phyloP scores from a whole-genome alignment of 2,329 filamentous ascomycete genomes.

The Sphaceloma murrayae region DNA sequence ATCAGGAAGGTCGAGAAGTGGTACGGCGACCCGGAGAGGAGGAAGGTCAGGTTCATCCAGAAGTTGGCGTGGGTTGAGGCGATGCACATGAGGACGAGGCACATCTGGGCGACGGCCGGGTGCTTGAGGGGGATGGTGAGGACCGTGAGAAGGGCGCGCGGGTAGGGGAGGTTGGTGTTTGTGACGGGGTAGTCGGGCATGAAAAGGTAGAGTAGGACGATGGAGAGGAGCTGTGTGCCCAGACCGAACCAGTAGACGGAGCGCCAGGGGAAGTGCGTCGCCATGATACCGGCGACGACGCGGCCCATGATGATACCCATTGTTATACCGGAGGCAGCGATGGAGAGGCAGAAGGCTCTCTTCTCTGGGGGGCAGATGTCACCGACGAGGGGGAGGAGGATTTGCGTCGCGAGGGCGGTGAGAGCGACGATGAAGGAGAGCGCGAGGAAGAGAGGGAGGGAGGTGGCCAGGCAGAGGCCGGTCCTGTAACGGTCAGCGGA shows the following conservation, averaged over 20 bases:
- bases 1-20: slow-evolving; percentile 57
- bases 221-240: slow-evolving; percentile 58
- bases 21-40: slow-evolving; percentile 62
- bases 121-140: slow-evolving; percentile 53
- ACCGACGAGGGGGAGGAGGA: slow-evolving; percentile 70
- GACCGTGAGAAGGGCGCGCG: slow-evolving; percentile 56
- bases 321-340: slow-evolving; percentile 65
- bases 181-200: slow-evolving; percentile 75
- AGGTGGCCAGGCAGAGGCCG: slow-evolving; percentile 58
- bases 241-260: slow-evolving; percentile 71
- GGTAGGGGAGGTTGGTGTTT: slow-evolving; percentile 57
- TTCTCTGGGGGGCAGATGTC: slow-evolving; percentile 63
- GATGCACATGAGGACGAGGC: slow-evolving; percentile 55
- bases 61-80: slow-evolving; percentile 54
- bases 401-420: slow-evolving; percentile 64
- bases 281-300: slow-evolving; percentile 63
- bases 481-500: slow-evolving; percentile 35
- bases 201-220: slow-evolving; percentile 55
- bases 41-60: slow-evolving; percentile 71
- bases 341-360: slow-evolving; percentile 59
- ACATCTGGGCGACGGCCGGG: slow-evolving; percentile 60
- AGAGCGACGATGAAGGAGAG: slow-evolving; percentile 65
- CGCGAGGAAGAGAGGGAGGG: slow-evolving; percentile 55
- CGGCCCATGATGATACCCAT: slow-evolving; percentile 68
- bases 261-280: slow-evolving; percentile 65